Base-by-base conservation (phyloP, 352 stramenopile species). In the Phytophthora meadii region DNA sequence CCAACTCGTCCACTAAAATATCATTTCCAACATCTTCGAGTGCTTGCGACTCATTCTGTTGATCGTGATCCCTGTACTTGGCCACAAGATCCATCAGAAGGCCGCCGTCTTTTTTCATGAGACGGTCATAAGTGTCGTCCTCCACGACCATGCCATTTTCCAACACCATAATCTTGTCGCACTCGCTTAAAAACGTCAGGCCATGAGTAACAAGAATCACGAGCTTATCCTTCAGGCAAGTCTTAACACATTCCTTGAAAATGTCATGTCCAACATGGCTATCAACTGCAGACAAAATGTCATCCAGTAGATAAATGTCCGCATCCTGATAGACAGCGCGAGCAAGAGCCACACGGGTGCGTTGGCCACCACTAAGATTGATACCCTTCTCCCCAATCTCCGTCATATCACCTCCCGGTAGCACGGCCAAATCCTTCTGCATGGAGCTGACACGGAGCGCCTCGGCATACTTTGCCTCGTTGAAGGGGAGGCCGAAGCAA, bases 341-440 rank as follows among this genome's bases (percentile, higher is more conserved):
- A 0, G 92, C 92, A 9, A 98, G 65, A 4, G 76, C 79, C 15
- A 97, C 77, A 25, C 90, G 80, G 32, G 88, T 89, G 42, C 97
- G 97, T 69, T 99, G 97, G 5, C 97, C 97, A 8, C 94, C 95
- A 37, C 76, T 97, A 5, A 99, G 74, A 37, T 97, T 99, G 24
- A 99, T 92, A 0, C 97, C 94, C 52, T 98, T 98, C 72, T 99
- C 94, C 6, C 96, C 96, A 49, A 99, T 99, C 65, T 98, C 92
- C 0, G 96, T 99, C 63, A 77, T 54, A 68, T 99, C 97, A 9
- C 96, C 94, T 34, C 56, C 84, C 6, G 82, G 77, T 0, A 92
- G 65, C n/a, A 79, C 64, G 30, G 48, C 46, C 17, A 92, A 54
- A 58, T 92, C 82, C 32, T 80, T 82, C 50, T 85, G 68, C 41